phyloP scores from a whole-genome alignment of 345 rosid genomes.

The Hevea brasiliensis region DNA sequence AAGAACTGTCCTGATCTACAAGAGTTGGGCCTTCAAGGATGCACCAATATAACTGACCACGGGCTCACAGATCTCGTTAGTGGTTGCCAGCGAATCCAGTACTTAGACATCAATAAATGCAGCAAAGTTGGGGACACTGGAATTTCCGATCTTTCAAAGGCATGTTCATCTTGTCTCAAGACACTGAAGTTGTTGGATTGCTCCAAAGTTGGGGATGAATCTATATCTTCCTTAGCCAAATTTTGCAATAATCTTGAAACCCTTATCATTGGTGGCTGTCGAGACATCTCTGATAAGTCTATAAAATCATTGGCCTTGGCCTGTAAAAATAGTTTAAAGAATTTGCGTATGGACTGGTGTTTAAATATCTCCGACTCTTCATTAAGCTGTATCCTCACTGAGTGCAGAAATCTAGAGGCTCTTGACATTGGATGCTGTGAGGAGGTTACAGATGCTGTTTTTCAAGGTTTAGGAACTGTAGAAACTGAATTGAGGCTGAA shows the following conservation, averaged over 20 bases:
- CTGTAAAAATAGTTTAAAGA: constrained; percentile 63
- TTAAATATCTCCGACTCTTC: constrained; percentile 70
- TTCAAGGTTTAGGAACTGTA: constrained; percentile 40
- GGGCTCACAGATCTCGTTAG: constrained; percentile 68
- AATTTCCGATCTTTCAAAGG: constrained; percentile 59
- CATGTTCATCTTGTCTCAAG: constrained; percentile 63
- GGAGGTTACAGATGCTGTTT: constrained; percentile 72
- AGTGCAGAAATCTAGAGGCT: constrained; percentile 77
- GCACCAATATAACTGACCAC: constrained; percentile 59
- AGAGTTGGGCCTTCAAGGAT: constrained; percentile 74
- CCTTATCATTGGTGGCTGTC: constrained; percentile 77
- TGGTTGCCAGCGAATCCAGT: constrained; percentile 60
- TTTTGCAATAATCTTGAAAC: constrained; percentile 74
- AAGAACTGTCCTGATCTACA: constrained; percentile 57
- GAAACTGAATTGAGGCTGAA: constrained; percentile 49
- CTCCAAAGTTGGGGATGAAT: constrained; percentile 67
- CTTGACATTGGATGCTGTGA: constrained; percentile 90
- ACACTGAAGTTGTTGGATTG: constrained; percentile 83
- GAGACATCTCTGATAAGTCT: constrained; percentile 63
- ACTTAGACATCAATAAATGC: constrained; percentile 80
- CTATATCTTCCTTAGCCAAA: constrained; percentile 57
- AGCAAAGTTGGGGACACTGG: constrained; percentile 71
- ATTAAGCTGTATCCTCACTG: constrained; percentile 53
- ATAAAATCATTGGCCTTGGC: constrained; percentile 59
- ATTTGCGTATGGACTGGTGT: constrained; percentile 95